These are phyloP conservation scores for Musa beccarii DNA, from an alignment of 176 grass and related monocot species.

Conservation along the genomic window DNA sequence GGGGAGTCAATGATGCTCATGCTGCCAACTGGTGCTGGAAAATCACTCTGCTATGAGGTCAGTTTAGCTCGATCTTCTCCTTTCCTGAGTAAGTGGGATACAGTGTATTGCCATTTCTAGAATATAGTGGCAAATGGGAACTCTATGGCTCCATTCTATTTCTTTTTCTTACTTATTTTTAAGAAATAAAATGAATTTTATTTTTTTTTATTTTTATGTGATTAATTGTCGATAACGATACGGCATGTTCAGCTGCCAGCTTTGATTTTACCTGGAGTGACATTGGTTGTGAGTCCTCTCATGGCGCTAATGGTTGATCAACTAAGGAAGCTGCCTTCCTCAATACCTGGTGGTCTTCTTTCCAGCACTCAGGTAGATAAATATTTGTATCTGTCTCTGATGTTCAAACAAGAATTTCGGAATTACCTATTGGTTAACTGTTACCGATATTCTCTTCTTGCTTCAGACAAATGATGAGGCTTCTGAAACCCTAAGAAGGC, in stretches of 20 bases:
- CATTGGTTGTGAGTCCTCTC: constrained; percentile 87
- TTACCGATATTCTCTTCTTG: constrained; percentile 17
- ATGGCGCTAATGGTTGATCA: constrained; percentile 95
- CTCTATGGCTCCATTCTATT: neutral
- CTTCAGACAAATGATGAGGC: constrained; percentile 60
- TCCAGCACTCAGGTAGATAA: constrained; percentile 72
- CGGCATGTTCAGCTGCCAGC: constrained; percentile 54
- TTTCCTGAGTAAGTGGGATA: neutral
- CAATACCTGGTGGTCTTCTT: constrained; percentile 78
- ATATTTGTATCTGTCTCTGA: neutral
- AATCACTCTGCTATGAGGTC: constrained; percentile 98
- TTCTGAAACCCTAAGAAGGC: constrained; percentile 50
- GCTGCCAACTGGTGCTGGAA: constrained; percentile 82
- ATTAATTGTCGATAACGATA: constrained; percentile 6
- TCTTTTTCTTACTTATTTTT: neutral
- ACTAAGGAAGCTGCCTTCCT: constrained; percentile 74
- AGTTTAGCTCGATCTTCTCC: neutral
- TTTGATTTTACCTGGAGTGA: constrained; percentile 78
- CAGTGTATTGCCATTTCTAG: neutral
- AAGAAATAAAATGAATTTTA: constrained; percentile 1
- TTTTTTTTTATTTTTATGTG: neutral
- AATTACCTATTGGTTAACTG: constrained; percentile 21
- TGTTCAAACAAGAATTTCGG: neutral
- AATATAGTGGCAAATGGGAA: neutral
- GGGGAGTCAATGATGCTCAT: constrained; percentile 79